Evolutionary conservation across 2,329 filamentous ascomycete genomes (phyloP).

Genomic region (Trichoderma harzianum): DNA sequence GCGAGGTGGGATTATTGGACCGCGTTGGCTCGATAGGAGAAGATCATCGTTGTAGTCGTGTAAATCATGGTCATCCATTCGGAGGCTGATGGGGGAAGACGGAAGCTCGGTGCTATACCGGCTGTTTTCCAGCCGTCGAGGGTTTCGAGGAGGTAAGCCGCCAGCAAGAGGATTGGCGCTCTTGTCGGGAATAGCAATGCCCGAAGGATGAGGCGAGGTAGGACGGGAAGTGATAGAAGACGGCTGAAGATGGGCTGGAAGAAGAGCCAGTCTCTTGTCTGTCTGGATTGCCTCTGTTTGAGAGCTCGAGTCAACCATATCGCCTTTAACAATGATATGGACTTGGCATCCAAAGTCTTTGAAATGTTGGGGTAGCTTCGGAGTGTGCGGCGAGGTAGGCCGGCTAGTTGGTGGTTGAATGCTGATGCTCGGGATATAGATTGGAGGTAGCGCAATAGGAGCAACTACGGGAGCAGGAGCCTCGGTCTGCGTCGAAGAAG

Average conservation of each 20-base stretch:
- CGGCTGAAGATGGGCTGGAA: conserved; percentile 76
- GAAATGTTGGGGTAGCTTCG: conserved; percentile 72
- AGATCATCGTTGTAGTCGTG: conserved; percentile 75
- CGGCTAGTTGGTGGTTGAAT: conserved; percentile 85
- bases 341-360: conserved; percentile 86
- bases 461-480: conserved; percentile 24
- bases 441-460: conserved; percentile 36
- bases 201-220: conserved; percentile 47
- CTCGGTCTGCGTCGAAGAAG: conserved; percentile 61
- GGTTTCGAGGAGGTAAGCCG: conserved; percentile 57
- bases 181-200: conserved; percentile 32
- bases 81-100: conserved; percentile 43
- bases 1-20: conserved; percentile 65
- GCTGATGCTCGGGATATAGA: conserved; percentile 77
- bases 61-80: conserved; percentile 38
- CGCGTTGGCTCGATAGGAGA: conserved; percentile 59
- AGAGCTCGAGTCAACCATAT: conserved; percentile 42
- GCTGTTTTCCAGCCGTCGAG: conserved; percentile 50
- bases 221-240: conserved; percentile 67
- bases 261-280: conserved; percentile 69
- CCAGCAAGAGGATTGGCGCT: conserved; percentile 52
- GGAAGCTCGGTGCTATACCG: conserved; percentile 47
- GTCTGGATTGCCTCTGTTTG: conserved; percentile 92
- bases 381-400: conserved; percentile 73
- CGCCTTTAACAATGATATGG: conserved; percentile 29